Conservation (phyloP, 1,284 basidiomycete species). For the Ganoderma resinaceum region DNA sequence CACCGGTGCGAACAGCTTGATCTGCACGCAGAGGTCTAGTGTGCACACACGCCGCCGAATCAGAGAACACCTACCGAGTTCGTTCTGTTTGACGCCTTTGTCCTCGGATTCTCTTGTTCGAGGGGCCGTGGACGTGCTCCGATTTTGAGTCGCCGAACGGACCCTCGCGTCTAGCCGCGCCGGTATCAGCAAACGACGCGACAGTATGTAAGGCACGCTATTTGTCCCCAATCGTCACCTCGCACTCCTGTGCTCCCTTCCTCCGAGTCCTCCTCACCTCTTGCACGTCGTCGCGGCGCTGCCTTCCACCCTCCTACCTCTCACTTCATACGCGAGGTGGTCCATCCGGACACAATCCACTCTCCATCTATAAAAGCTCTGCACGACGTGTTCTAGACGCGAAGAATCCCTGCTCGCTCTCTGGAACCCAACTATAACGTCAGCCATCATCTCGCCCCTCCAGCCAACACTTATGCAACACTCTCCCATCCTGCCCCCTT, state of each 20-base stretch:
- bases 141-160: conserved; percentile 19
- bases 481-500: conserved; percentile 1
- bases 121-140: conserved; percentile 3
- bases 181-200: conserved; percentile 6
- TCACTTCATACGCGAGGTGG: neutral
- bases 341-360: conserved; percentile 3
- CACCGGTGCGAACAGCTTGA: neutral
- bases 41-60: conserved; percentile 10
- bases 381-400: neutral
- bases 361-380: conserved; percentile 1
- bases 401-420: conserved; percentile 2
- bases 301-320: neutral
- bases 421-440: conserved; percentile 8
- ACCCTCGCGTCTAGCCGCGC: conserved; percentile 12
- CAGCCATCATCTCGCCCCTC: neutral
- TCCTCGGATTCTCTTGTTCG: conserved; percentile 2
- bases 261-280: neutral
- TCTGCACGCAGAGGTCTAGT: conserved; percentile 8
- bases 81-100: conserved; percentile 9
- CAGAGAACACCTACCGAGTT: conserved; percentile 13
- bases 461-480: neutral
- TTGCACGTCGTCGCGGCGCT: neutral
- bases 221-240: conserved; percentile 5
- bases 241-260: neutral
- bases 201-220: conserved; percentile 16